Conservation (phyloP, 1,284 basidiomycete species). For the Blastosporella zonata region DNA sequence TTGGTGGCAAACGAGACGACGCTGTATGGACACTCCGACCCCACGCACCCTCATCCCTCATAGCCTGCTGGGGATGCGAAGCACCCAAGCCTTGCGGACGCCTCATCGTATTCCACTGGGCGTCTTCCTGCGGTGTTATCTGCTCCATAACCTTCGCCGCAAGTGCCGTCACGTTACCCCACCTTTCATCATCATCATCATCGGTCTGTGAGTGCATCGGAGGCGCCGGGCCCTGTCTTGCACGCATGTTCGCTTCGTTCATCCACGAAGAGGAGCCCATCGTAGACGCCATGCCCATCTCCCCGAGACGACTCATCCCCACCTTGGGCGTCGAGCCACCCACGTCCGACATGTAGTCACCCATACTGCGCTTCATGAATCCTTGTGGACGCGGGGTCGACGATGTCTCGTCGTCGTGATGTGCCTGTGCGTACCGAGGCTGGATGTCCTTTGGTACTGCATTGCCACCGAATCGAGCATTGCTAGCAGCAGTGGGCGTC, state of each 20-base stretch:
- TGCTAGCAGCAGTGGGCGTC: slow-evolving; percentile 12
- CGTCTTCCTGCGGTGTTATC: slow-evolving; percentile 1
- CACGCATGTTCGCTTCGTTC: not conserved
- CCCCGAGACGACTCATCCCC: slow-evolving; percentile 18
- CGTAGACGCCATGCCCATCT: not conserved
- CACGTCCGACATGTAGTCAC: slow-evolving; percentile 22
- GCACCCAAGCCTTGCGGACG: not conserved
- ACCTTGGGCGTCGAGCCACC: slow-evolving; percentile 27
- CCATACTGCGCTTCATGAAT: slow-evolving; percentile 12
- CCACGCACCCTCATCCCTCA: slow-evolving; percentile 8
- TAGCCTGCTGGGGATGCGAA: slow-evolving; percentile 3
- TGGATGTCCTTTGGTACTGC: slow-evolving; percentile 12
- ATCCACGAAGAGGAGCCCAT: slow-evolving; percentile 3
- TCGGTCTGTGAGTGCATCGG: not conserved
- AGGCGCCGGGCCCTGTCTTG: slow-evolving; percentile 2
- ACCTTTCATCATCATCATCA: slow-evolving; percentile 2
- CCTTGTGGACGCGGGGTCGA: slow-evolving; percentile 18
- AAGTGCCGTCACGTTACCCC: not conserved
- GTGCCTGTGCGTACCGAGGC: slow-evolving; percentile 1
- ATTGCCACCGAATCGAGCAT: not conserved
- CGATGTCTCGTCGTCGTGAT: slow-evolving; percentile 19
- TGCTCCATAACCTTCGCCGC: slow-evolving; percentile 3
- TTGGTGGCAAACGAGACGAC: not conserved
- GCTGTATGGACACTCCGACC: not conserved
- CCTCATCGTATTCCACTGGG: slow-evolving; percentile 1